These are phyloP conservation scores for Botrytis cinerea DNA, from an alignment of 2,329 filamentous ascomycete species.

Conservation along the genomic window DNA sequence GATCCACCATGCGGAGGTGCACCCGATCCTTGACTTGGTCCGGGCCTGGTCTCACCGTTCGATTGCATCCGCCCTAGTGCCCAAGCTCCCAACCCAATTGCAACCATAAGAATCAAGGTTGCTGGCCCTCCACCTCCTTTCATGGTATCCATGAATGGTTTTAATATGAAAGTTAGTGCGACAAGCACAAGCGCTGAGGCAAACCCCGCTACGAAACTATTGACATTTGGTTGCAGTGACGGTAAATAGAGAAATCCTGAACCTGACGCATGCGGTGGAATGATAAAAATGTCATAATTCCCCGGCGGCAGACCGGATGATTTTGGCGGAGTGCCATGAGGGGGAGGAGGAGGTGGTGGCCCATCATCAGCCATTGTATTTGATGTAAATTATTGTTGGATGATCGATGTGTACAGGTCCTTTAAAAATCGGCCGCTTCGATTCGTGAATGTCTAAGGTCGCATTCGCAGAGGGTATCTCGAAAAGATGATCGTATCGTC, in stretches of 20 bases:
- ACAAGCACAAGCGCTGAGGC: conserved; percentile 73
- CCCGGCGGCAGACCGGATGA: conserved; percentile 75
- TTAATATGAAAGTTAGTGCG: conserved; percentile 69
- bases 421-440: neutral
- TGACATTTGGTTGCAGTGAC: conserved; percentile 79
- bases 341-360: conserved; percentile 72
- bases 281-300: conserved; percentile 97
- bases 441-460: neutral
- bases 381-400: conserved; percentile 5
- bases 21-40: conserved; percentile 31
- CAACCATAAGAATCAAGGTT: conserved; percentile 69
- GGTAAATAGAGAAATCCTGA: conserved; percentile 93
- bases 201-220: conserved; percentile 89
- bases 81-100: conserved; percentile 78
- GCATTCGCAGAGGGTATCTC: conserved; percentile 15
- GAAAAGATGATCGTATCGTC: neutral
- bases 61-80: conserved; percentile 66
- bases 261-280: conserved; percentile 87
- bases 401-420: conserved; percentile 7
- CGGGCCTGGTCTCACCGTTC: conserved; percentile 44
- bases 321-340: conserved; percentile 78
- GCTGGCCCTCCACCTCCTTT: conserved; percentile 72
- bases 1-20: conserved; percentile 28
- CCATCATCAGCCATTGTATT: conserved; percentile 24
- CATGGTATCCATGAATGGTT: conserved; percentile 70